phyloP scores from a whole-genome alignment of 192 early-diverging fungal species.

The Backusella westeae region DNA sequence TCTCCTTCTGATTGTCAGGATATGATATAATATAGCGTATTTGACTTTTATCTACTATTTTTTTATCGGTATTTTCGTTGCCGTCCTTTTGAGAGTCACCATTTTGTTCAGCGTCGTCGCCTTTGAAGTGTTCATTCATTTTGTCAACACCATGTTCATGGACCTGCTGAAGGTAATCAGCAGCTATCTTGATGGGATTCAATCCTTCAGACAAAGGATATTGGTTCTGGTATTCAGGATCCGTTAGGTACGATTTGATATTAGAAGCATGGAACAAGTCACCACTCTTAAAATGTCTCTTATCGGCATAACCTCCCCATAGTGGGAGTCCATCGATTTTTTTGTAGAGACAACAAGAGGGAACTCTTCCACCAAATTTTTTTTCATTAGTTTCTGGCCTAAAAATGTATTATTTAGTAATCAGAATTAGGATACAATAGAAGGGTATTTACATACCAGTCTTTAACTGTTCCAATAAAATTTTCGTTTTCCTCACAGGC shows the following conservation, averaged over 20 bases:
- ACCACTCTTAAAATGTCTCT: background rate
- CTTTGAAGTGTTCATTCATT: background rate
- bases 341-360: background rate
- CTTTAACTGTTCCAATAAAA: background rate
- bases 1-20: background rate
- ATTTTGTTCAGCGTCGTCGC: background rate
- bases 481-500: background rate
- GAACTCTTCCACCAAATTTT: background rate
- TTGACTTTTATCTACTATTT: background rate
- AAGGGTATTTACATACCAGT: background rate
- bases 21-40: background rate
- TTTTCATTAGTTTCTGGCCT: background rate
- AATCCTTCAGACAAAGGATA: background rate
- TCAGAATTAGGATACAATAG: background rate
- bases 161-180: background rate
- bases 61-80: background rate
- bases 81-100: background rate
- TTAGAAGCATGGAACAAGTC: background rate
- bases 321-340: background rate
- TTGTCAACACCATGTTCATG: background rate
- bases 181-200: background rate
- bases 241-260: background rate
- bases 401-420: background rate
- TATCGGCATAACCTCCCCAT: background rate
- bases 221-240: background rate